These are phyloP conservation scores for Pseudocercospora musae DNA, from an alignment of 2,329 filamentous ascomycete genomes.

Conservation along the genomic window DNA sequence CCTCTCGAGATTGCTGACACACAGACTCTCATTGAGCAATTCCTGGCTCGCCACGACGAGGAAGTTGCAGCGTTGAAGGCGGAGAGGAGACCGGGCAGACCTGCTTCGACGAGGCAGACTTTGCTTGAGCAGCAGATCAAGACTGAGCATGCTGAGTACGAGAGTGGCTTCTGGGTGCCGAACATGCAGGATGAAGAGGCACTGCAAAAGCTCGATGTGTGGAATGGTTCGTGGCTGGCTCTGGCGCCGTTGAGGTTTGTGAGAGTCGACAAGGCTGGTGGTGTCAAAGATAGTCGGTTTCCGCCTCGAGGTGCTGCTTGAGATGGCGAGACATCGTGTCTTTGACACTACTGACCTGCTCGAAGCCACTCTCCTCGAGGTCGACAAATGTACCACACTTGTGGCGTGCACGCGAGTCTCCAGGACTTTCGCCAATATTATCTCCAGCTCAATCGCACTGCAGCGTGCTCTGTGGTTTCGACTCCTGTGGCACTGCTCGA, in stretches of 20 bases:
- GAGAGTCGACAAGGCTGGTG: conserved; percentile 65
- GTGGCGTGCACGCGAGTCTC: too few relatives aligned
- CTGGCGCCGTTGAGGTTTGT: conserved; percentile 74
- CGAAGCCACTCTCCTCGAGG: too few relatives aligned
- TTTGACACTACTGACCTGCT: too few relatives aligned
- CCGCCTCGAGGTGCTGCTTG: conserved; percentile 57
- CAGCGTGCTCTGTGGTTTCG: too few relatives aligned
- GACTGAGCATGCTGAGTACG: conserved; percentile 72
- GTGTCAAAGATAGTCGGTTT: conserved; percentile 67
- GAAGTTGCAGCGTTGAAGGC: conserved; percentile 65
- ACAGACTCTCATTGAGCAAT: conserved; percentile 49
- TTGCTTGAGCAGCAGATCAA: conserved; percentile 69
- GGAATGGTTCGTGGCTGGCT: conserved; percentile 82
- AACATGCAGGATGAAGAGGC: conserved; percentile 69
- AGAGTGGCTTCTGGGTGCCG: conserved; percentile 81
- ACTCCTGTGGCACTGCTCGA: too few relatives aligned
- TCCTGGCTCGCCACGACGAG: conserved; percentile 63
- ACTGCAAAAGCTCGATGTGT: conserved; percentile 63
- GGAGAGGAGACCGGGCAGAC: conserved; percentile 72
- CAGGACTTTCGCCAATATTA: too few relatives aligned
- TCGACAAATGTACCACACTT: too few relatives aligned
- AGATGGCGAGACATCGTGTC: too few relatives aligned
- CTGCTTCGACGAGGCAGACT: conserved; percentile 73
- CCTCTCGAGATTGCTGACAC: conserved; percentile 56
- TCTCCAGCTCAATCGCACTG: too few relatives aligned